Percentiles rank a stretch among this genome's conserved stretches.
Evolutionary conservation across 352 stramenopile genomes (phyloP).

Genomic region (Saprolegnia diclina): DNA sequence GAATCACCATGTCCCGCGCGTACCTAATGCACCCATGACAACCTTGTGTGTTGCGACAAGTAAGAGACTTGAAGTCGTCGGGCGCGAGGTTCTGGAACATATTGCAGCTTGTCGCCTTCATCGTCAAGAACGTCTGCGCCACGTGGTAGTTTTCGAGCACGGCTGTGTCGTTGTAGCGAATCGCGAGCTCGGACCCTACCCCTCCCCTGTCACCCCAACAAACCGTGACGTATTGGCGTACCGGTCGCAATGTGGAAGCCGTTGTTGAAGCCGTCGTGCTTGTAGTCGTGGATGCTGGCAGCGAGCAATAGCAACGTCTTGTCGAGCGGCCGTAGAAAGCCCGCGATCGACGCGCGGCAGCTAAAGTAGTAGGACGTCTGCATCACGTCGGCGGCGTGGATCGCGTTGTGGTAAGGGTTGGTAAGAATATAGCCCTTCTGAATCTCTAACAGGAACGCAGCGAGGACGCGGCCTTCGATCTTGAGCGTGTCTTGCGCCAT

Average conservation of each 20-base stretch:
- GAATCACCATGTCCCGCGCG: constrained; percentile 81
- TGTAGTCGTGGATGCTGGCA: constrained; percentile 85
- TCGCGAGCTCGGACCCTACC: constrained; percentile 65
- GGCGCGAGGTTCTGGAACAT: constrained; percentile 63
- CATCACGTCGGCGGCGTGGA: constrained; percentile 87
- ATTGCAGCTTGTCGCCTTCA: constrained; percentile 84
- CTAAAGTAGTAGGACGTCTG: constrained; percentile 85
- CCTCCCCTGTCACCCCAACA: neutral
- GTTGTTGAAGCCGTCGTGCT: constrained; percentile 88
- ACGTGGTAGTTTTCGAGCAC: constrained; percentile 88
- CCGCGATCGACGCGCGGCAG: constrained; percentile 58
- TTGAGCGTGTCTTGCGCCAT: constrained; percentile 47
- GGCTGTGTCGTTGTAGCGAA: constrained; percentile 86
- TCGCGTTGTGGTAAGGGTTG: constrained; percentile 87
- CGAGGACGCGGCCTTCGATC: constrained; percentile 56
- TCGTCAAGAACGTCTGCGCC: constrained; percentile 83
- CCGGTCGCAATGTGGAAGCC: constrained; percentile 81
- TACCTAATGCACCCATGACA: constrained; percentile 32
- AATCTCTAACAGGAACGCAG: constrained; percentile 76
- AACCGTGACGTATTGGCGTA: neutral
- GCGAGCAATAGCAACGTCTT: constrained; percentile 67
- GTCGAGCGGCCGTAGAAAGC: constrained; percentile 71
- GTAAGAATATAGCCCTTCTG: constrained; percentile 71
- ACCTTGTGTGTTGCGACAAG: constrained; percentile 24
- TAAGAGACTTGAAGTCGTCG: constrained; percentile 61